Base-by-base conservation (phyloP, 2,329 filamentous ascomycete species). In the Trichoderma sp. region DNA sequence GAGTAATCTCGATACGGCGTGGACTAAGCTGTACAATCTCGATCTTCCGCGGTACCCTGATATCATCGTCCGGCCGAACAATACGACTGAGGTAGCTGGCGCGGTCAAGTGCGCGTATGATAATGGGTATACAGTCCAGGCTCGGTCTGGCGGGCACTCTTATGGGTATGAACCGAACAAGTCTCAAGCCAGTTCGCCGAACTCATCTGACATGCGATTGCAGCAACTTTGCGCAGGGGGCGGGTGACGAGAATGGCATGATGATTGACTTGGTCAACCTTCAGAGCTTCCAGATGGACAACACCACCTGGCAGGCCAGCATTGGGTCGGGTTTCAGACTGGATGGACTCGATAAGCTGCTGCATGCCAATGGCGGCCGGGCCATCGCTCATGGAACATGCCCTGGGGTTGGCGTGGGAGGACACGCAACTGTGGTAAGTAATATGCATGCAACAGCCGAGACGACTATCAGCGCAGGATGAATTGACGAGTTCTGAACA, bases 101-200 rank as follows among this genome's bases (percentile, higher is more conserved):
- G 82, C 85, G 15, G 80, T 90, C 45, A 81, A 82, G 58, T 89
- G 87, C 71, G 87, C 86, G 5, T 77, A 72, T 2, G 67, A 80
- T 26, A 76, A 78, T 65, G 76, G 76, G 6, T 74, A 84, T 60
- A 83, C 84, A 68, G 85, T 89, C 0, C 86, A 89, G 71, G 83
- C 87, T 24, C 84, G 81, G 68, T 87, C 85, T 1, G 88, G 87
- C 4, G 88, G 88, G 0, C 88, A 90, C 70, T 89, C 85, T 0
- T 90, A 87, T 68, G 86, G n/a, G n/a, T n/a, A n/a, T n/a, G n/a
- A n/a, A n/a, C n/a, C n/a, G n/a, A n/a, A n/a, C n/a, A n/a, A n/a
- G n/a, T n/a, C n/a, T n/a, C n/a, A n/a, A n/a, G n/a, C n/a, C n/a
- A n/a, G n/a, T n/a, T n/a, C n/a, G n/a, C n/a, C n/a, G n/a, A n/a